Evolutionary conservation across 352 stramenopile genomes (phyloP).

Genomic region (Globisporangium solare): DNA sequence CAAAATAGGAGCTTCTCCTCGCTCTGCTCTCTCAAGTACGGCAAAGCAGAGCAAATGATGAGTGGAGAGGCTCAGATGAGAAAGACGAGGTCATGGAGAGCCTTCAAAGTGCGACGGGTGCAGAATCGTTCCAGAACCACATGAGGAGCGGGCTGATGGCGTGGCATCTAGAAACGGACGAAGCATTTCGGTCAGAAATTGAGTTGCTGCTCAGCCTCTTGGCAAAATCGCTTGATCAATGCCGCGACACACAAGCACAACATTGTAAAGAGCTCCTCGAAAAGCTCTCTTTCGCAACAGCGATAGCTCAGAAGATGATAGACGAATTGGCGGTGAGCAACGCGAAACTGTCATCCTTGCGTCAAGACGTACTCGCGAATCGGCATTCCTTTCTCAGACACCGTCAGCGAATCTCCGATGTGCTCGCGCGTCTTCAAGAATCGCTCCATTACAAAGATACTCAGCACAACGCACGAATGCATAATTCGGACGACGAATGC

Average conservation of each 20-base stretch:
- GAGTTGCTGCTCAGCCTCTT: neutral
- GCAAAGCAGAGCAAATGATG: neutral
- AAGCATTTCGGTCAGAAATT: constrained; percentile 1
- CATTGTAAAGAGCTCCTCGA: neutral
- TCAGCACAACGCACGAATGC: neutral
- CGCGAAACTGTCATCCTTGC: neutral
- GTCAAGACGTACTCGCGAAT: neutral
- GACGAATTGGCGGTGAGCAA: neutral
- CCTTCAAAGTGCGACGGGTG: neutral
- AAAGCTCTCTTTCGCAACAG: neutral
- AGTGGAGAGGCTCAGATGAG: neutral
- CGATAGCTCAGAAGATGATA: neutral
- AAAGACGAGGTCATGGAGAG: constrained; percentile 1
- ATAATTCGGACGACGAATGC: neutral
- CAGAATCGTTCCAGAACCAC: neutral
- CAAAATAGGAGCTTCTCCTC: constrained; percentile 12
- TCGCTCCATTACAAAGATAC: neutral
- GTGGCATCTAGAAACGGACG: constrained; percentile 19
- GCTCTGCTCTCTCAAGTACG: constrained; percentile 1
- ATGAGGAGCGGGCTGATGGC: constrained; percentile 21
- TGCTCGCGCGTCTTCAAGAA: constrained; percentile 8
- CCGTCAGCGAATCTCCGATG: neutral
- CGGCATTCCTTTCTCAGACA: constrained; percentile 6
- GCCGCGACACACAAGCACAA: neutral
- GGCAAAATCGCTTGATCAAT: neutral